A percentile compares a stretch with the other conserved stretches of the same genome.
Conservation (phyloP, 1,284 basidiomycete species). For the Rhodotorula glutinis region DNA sequence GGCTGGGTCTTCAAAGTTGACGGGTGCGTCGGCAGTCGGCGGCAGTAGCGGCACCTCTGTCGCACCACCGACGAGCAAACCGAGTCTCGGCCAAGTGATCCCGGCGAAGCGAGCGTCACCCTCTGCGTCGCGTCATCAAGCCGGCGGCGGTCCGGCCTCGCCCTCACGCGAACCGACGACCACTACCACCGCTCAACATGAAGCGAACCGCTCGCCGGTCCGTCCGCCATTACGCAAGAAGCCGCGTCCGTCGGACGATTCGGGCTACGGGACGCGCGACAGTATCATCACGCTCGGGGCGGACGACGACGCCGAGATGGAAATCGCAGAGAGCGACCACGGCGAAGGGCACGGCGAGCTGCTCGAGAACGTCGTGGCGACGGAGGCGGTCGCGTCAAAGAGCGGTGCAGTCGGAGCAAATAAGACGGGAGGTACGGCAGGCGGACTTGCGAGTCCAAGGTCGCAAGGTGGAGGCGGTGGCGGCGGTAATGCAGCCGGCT, state of each 20-base stretch:
- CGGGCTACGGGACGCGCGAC: slow-evolving; percentile 3
- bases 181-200: neutral
- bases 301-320: neutral
- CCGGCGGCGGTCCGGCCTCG: neutral
- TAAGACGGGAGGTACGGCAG: no score
- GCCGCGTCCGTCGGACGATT: neutral
- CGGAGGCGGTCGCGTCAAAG: neutral
- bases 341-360: slow-evolving; percentile 3
- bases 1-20: neutral
- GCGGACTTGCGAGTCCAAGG: neutral
- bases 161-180: neutral
- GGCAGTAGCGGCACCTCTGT: no score
- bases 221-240: slow-evolving; percentile 1
- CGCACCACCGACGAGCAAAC: no score
- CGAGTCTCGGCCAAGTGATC: neutral
- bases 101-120: slow-evolving; percentile 22
- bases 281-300: neutral
- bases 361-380: neutral
- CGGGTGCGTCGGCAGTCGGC: no score
- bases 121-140: neutral
- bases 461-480: neutral
- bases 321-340: slow-evolving; percentile 26
- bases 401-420: neutral
- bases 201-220: neutral
- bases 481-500: neutral